Percentiles rank a stretch among this genome's conserved stretches.
These are phyloP conservation scores for Starmerella asiatica DNA, from an alignment of 805 yeast species.

Conservation along the genomic window DNA sequence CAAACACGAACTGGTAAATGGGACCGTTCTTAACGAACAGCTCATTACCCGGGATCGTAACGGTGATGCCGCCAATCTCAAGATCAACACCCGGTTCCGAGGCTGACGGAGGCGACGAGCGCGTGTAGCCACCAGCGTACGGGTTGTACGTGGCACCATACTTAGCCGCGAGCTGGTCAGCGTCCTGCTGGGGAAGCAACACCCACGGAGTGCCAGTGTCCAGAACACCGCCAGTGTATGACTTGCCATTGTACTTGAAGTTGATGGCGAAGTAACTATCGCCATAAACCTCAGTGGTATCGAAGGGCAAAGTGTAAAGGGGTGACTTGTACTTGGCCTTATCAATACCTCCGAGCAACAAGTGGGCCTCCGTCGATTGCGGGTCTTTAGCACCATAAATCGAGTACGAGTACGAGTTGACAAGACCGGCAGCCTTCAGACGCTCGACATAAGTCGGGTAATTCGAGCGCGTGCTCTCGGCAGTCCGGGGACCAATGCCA, in stretches of 20 bases:
- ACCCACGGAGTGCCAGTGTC: slow-evolving; percentile 44
- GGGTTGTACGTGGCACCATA: slow-evolving; percentile 7
- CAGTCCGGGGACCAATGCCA: slow-evolving; percentile 26
- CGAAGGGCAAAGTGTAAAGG: slow-evolving; percentile 25
- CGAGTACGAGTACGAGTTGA: slow-evolving; percentile 32
- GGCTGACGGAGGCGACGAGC: neutral
- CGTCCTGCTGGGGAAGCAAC: slow-evolving; percentile 30
- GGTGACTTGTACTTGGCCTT: slow-evolving; percentile 30
- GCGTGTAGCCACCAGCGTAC: neutral
- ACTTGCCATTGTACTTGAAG: slow-evolving; percentile 5
- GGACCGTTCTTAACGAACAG: slow-evolving; percentile 16
- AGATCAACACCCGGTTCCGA: slow-evolving; percentile 6
- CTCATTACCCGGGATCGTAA: slow-evolving; percentile 20
- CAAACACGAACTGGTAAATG: slow-evolving; percentile 4
- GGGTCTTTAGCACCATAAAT: slow-evolving; percentile 26
- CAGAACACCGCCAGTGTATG: slow-evolving; percentile 22
- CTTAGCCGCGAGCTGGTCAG: slow-evolving; percentile 6
- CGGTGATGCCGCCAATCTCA: slow-evolving; percentile 15
- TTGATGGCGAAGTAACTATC: slow-evolving; percentile 2
- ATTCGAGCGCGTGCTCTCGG: slow-evolving; percentile 21
- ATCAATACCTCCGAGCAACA: slow-evolving; percentile 35
- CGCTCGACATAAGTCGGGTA: slow-evolving; percentile 22
- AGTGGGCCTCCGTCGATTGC: slow-evolving; percentile 21
- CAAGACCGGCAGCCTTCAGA: slow-evolving; percentile 28
- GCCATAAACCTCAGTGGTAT: neutral